phyloP scores from a whole-genome alignment of 2,329 filamentous ascomycete genomes.

The Aspergillus latus region DNA sequence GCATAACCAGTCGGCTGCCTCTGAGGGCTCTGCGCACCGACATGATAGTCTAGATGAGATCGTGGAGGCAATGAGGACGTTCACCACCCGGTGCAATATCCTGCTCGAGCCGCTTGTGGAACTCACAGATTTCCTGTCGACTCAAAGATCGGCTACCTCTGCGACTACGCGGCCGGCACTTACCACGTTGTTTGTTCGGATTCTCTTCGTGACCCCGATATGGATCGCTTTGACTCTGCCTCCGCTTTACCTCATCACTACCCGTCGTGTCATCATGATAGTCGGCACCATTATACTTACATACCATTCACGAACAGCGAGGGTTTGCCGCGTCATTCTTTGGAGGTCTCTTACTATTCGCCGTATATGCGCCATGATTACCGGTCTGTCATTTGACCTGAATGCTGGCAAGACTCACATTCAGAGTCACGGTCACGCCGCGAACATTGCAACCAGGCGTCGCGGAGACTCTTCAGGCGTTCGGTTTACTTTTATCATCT shows the following conservation, averaged over 20 bases:
- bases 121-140: slow-evolving; percentile 90
- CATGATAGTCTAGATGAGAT: slow-evolving; percentile 98
- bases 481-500: slow-evolving; percentile 93
- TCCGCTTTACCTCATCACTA: slow-evolving; percentile 81
- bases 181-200: slow-evolving; percentile 83
- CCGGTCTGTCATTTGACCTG: slow-evolving; percentile 69
- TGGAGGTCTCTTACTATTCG: slow-evolving; percentile 84
- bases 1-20: slow-evolving; percentile 51
- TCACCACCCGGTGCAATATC: slow-evolving; percentile 89
- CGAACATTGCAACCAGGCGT: slow-evolving; percentile 48
- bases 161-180: slow-evolving; percentile 88
- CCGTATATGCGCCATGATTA: slow-evolving; percentile 67
- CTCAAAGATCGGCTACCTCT: slow-evolving; percentile 83
- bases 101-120: slow-evolving; percentile 84
- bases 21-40: slow-evolving; percentile 70
- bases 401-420: slow-evolving; percentile 29
- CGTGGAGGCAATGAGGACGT: slow-evolving; percentile 84
- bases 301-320: slow-evolving; percentile 86
- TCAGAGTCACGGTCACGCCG: slow-evolving; percentile 46
- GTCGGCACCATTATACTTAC: slow-evolving; percentile 84
- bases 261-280: slow-evolving; percentile 77
- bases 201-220: slow-evolving; percentile 80
- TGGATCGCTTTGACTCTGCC: slow-evolving; percentile 83
- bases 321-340: slow-evolving; percentile 80
- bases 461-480: slow-evolving; percentile 67